Evolutionary conservation across 2,329 filamentous ascomycete species (phyloP), one percentile per base, ranked within the genome.

Genomic region (Cadophora gregata): DNA sequence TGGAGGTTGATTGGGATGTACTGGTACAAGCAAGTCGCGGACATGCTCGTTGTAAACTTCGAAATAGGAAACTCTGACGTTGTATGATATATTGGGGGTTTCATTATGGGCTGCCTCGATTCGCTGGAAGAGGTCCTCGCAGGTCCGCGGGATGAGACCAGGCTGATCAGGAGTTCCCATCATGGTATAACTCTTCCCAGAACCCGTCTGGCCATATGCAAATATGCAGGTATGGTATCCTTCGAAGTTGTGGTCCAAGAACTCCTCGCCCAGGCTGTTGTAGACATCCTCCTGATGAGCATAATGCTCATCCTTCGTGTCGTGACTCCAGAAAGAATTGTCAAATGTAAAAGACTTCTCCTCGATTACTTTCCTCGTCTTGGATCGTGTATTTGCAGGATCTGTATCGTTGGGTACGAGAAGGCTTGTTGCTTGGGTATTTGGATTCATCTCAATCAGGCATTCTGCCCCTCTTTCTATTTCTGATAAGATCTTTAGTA

Each of bases 11-110:
- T 89, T 91, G 4, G 85, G 82, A 10, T 82, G 76, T 31, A 91
- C 86, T 12, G 94, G 92, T 0, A 93, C 91, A 55, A 99, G 87
- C 42, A 99, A 83, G 77, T 99, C 96, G 66, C 96, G 92, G 59
- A 99, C 96, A 79, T 98, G 96, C 81, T 99, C 96, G 80, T 99
- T 99, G 86, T 99, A 99, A 69, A 99, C 96, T 78, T 99, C 96
- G 76, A 99, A 98, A 81, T 99, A 99, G 3, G 94, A 97, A 31
- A 98, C 96, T 70, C 96, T 91, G 71, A 99, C 96, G 75, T 95
- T 96, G 84, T 97, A 99, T 73, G 93, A 97, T 78, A 97, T 93
- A 79, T 96, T 96, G 63, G 93, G 91, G 55, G 91, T 91, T 75
- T 96, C 91, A 72, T 92, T 89, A 53, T 75, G 74, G 63, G 87